Base-by-base conservation (phyloP, 208 protist species). In the Acanthamoeba sp. region DNA sequence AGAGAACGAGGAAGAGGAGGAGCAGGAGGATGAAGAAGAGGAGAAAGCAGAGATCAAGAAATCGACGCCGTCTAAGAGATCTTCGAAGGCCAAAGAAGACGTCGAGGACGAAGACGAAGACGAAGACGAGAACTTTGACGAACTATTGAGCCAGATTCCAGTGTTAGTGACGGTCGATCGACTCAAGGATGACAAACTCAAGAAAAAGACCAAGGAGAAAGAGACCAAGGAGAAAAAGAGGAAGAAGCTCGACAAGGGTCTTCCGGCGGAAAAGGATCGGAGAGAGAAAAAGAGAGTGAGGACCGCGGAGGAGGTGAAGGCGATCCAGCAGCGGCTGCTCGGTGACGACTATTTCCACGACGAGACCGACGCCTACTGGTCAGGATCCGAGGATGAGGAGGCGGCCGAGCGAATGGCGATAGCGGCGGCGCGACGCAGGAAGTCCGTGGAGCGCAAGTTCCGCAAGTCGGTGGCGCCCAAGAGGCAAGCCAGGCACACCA, bases 321-420 rank as follows among this genome's bases (percentile, higher is more conserved):
- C 69, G 76, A 48, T 45, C 4, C 9, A 66, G 32, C 29, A 66
- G 32, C 55, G 57, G 38, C 69, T 42, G 0, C 57, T 29, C 20
- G 27, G 20, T 34, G 12, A 48, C 20, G 55, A 91, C 29, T 91
- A 91, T 55, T 91, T 66, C 85, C 22, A 91, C 85, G 85, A 91
- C n/a, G 85, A 91, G 6, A 71, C 50, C 20, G 85, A 91, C 42
- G 5, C 7, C 36, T 64, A 91, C 36, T 52, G 32, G 27, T n/a
- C 22, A 22, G n/a, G 4, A 4, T 27, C 18, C 34, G 59, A 91
- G 1, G 80, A 88, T 4, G 80, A 88, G 27, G 80, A 88, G 6
- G 73, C 14, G 32, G 42, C 1, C 27, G 69, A 27, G 0, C 18
- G 2, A 42, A 20, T 22, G 34, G 16, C 12, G 38, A 27, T 0